These are phyloP conservation scores for Fusarium nanum DNA, from an alignment of 2,329 filamentous ascomycete species.

Conservation along the genomic window DNA sequence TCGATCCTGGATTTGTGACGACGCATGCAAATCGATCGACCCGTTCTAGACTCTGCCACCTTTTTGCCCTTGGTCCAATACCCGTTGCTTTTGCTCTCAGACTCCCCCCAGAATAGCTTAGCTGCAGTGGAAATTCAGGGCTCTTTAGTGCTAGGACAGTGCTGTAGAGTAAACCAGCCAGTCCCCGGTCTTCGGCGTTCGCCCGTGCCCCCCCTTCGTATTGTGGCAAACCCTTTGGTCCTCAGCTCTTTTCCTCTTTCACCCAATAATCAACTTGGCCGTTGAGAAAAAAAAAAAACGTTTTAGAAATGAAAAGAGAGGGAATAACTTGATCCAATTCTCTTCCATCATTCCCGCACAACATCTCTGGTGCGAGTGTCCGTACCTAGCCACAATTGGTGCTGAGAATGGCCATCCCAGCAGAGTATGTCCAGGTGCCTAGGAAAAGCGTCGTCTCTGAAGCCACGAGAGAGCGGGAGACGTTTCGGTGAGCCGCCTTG, in stretches of 20 bases:
- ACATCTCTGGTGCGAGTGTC: neutral
- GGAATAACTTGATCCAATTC: neutral
- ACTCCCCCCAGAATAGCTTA: neutral
- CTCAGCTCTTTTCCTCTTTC: neutral
- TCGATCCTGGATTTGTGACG: constrained; percentile 16
- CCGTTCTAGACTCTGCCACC: constrained; percentile 19
- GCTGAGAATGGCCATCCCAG: constrained; percentile 9
- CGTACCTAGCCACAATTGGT: neutral
- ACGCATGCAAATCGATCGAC: constrained; percentile 9
- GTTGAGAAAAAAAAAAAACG: constrained; percentile 3
- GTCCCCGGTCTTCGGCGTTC: constrained; percentile 19
- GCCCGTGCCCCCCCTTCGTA: neutral
- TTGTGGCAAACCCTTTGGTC: neutral
- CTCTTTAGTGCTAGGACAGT: neutral
- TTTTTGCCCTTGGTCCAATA: neutral
- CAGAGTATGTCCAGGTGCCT: constrained; percentile 8
- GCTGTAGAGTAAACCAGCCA: neutral
- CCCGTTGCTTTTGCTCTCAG: neutral
- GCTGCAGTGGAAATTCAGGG: neutral
- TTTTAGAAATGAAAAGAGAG: neutral
- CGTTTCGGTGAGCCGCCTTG: constrained; percentile 43
- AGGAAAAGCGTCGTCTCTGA: constrained; percentile 38
- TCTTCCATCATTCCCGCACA: neutral
- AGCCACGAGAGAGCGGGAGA: constrained; percentile 48
- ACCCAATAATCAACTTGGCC: neutral